Evolutionary conservation across 2,329 filamentous ascomycete genomes (phyloP), one percentile per base, ranked within the genome.

Genomic region (Aspergillus sergii): DNA sequence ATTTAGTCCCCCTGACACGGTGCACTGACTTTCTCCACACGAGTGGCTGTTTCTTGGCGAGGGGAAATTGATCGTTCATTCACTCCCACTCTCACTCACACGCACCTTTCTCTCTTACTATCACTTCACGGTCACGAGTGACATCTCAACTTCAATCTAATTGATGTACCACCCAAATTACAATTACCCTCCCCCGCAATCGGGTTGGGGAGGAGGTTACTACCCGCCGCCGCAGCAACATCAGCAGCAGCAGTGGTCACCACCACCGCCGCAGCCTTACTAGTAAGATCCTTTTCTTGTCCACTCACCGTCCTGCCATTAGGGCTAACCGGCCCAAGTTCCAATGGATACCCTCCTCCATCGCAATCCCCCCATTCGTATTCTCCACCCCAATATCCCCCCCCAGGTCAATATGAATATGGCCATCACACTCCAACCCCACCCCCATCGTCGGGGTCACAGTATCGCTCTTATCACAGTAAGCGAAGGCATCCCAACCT

Each of bases 141-240:
- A 16, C 12, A 56, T 34, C 23, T 41, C 43, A 26, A 39, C 12
- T 12, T 34, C 28, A 28, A 34, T 50, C 43, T 55, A 59, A 66
- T 69, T 66, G 60, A 71, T 71, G 69, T 67, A 70, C 69, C 62
- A 68, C 58, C 65, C 60, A 36, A 50, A 70, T 46, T 62, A 63
- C 9, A 61, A 50, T 23, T 56, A 58, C 46, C 64, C 59, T 54
- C 48, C 48, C 28, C 61, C 62, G 45, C 64, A 58, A 4, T 64
- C 58, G 61, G 63, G 63, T 30, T 64, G 67, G 67, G 61, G 62
- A 45, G 64, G 67, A 14, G 65, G 60, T 45, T 63, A 68, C 51
- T 58, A 62, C 26, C 61, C 51, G 36, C 55, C 60, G 46, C 58
- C 51, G 55, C 61, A 66, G 28, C 65, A 41, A 9, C 36, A 61